Evolutionary conservation across 768 basidiomycete species (phyloP).

Genomic region (Mycena venus): DNA sequence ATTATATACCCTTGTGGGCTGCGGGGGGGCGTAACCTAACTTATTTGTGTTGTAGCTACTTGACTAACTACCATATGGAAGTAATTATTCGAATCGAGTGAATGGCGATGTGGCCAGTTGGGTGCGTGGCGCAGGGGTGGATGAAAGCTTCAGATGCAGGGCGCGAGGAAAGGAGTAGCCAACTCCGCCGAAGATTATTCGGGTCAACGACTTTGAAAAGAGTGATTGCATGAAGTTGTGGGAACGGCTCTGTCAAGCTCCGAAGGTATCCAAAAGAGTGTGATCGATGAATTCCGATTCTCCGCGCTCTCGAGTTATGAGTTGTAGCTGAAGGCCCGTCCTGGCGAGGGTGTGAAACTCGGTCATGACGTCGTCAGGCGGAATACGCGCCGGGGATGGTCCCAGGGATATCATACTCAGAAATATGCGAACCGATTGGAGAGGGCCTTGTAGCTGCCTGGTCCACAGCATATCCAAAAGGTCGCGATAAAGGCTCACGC

Average conservation of each 20-base stretch:
- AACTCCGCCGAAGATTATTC: no score
- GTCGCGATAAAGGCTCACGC: background rate
- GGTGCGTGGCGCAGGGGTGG: no score
- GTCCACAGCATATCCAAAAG: background rate
- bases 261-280: no score
- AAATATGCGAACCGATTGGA: no score
- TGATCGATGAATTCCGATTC: background rate
- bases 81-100: background rate
- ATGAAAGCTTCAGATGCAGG: no score
- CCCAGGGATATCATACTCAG: background rate
- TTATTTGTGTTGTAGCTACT: conserved; percentile 19
- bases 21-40: background rate
- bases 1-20: background rate
- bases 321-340: background rate
- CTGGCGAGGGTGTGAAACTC: background rate
- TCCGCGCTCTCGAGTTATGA: background rate
- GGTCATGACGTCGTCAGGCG: background rate
- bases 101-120: no score
- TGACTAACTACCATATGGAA: conserved; percentile 11
- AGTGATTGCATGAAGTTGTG: no score
- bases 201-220: no score
- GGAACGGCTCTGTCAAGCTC: no score
- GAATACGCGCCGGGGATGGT: background rate
- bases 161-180: no score
- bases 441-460: background rate